Evolutionary conservation across 2,329 filamentous ascomycete genomes (phyloP), one percentile per base, ranked within the genome.

Genomic region (Calonectria henricotiae): DNA sequence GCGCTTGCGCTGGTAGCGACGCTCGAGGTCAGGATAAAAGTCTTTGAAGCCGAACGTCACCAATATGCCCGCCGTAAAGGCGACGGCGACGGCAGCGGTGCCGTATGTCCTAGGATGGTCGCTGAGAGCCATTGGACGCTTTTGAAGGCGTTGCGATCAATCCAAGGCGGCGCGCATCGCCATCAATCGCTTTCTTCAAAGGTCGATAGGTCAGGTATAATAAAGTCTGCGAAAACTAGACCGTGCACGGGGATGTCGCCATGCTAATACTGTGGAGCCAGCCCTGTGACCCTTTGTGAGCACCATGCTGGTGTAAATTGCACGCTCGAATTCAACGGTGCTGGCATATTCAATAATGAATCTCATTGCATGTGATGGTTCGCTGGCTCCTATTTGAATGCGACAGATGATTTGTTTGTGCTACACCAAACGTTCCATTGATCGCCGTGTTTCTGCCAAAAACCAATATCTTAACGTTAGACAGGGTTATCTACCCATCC

Each of bases 31-130:
- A 1, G 93, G 91, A 77, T 95, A 95, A 43, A 95, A 82, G 79
- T 96, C 93, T 82, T 95, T 95, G 84, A 94, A 91, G 68, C 92
- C 92, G 3, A 96, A 83, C 0, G 94, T 94, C 67, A 95, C 82
- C 62, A 94, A 84, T 64, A 95, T 87, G 49, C 95, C 95, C 11
- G 93, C 88, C n/a, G 92, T 81, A 77, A 98, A 97, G 78, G 93
- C 93, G 23, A 91, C 84, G 67, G 90, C 86, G 47, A 95, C 81
- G 71, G 92, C 94, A 32, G 91, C 89, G 4, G 88, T 87, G 81
- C 90, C 88, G 78, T 91, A 92, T 71, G 86, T 87, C 78, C 86
- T 88, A 30, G 89, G 89, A 73, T 92, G 89, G 75, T 90, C 86
- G 77, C 85, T 89, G 67, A 91, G 80, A 72, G 89, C 88, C 90